Evolutionary conservation across 176 grass and related monocot genomes (phyloP).

Genomic region (Rhynchospora breviuscula): DNA sequence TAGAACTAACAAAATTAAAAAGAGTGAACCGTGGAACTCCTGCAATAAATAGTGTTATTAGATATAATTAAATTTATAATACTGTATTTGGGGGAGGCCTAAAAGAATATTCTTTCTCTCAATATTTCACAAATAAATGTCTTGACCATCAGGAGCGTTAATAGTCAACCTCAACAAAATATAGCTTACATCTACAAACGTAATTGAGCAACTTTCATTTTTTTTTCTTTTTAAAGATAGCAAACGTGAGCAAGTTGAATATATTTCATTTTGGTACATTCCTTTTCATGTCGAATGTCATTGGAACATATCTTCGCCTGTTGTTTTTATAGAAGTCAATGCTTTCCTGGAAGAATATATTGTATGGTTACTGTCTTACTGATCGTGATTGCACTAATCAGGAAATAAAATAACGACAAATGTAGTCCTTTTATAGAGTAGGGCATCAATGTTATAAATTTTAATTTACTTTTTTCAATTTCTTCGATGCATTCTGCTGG

Average conservation of each 20-base stretch:
- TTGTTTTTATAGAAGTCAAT: not conserved
- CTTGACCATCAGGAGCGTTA: not conserved
- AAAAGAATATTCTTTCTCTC: not conserved
- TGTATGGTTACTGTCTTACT: not conserved
- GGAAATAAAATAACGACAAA: not conserved
- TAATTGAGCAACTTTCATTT: not conserved
- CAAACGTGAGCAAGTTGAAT: conserved; percentile 1
- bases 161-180: not conserved
- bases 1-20: too few relatives aligned
- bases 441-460: not conserved
- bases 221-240: too few relatives aligned
- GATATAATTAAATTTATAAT: too few relatives aligned
- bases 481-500: not conserved
- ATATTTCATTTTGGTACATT: not conserved
- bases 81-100: not conserved
- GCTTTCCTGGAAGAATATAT: not conserved
- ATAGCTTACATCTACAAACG: not conserved
- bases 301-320: not conserved
- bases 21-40: too few relatives aligned
- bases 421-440: not conserved
- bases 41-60: too few relatives aligned
- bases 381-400: not conserved
- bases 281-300: not conserved
- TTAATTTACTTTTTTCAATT: not conserved
- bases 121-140: not conserved